These are phyloP conservation scores for Ophryocystis elektroscirrha DNA, from an alignment of 169 alveolate species.

Conservation along the genomic window DNA sequence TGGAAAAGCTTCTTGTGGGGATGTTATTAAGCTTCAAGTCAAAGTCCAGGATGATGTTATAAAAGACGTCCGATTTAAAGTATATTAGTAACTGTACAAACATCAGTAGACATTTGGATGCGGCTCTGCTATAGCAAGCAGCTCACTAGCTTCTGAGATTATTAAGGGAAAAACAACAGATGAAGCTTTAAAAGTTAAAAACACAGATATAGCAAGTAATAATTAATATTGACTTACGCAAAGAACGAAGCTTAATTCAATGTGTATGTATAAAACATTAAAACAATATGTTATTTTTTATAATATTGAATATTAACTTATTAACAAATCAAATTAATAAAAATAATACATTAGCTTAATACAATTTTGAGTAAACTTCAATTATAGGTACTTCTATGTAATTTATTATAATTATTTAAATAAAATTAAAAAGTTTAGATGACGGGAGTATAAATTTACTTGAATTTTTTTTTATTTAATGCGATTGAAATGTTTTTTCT, in stretches of 20 bases:
- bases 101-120: constrained; percentile 78
- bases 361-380: constrained; percentile 22
- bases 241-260: too few species aligned
- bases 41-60: constrained; percentile 70
- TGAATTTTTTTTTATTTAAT: background rate
- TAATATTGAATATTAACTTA: too few species aligned
- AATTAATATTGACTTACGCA: too few species aligned
- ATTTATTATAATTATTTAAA: background rate
- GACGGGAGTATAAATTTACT: background rate
- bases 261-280: too few species aligned
- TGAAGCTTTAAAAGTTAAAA: constrained; percentile 74
- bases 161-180: constrained; percentile 74
- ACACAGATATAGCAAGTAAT: constrained; percentile 70
- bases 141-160: constrained; percentile 87
- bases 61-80: constrained; percentile 74
- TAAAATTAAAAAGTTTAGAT: background rate
- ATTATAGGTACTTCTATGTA: background rate
- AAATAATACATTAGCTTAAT: too few species aligned
- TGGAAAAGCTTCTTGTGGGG: constrained; percentile 99
- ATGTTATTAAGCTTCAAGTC: constrained; percentile 82
- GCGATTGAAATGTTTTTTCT: background rate
- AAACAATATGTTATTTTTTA: too few species aligned
- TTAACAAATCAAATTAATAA: too few species aligned
- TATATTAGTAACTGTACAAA: constrained; percentile 1
- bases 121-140: constrained; percentile 95